Evolutionary conservation across 345 rosid genomes (phyloP), one percentile per base, ranked within the genome.

Genomic region (Syzygium grande): DNA sequence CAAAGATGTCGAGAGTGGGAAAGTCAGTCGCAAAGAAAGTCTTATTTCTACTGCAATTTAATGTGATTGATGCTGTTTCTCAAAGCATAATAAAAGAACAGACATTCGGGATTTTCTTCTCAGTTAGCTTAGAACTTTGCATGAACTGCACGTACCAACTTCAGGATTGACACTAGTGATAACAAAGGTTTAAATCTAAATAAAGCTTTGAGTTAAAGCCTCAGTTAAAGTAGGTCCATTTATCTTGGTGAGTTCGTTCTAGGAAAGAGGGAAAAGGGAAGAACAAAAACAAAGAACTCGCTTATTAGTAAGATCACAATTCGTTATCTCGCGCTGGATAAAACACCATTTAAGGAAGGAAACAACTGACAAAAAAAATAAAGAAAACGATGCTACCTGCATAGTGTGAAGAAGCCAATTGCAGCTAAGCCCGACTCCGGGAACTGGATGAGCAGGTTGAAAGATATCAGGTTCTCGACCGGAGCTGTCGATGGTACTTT

Each of bases 371-470:
- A 15, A 59, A 59, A 11, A 11, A 59, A 5, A 59, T 27, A 15
- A 59, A 12, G 16, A 34, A 68, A 68, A 38, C 7, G 83, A 21
- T 1, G 27, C 49, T 73, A 94, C 86, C 93, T 59, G 59, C 90
- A 43, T 16, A 96, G 91, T 11, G 94, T 93, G 77, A 94, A 87
- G 92, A 96, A 94, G 61, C 91, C 93, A n/a, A 94, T 85, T 30
- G 90, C 85, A 58, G 98, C 92, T 43, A 96, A 88, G 59, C 92
- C 95, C 12, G 98, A 95, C 87, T 91, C 94, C 1, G 98, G 96
- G 54, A 95, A 52, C 89, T 96, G 98, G 58, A 95, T 93, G 19
- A 95, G 91, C 84, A 86, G 90, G 92, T 95, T 94, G 91, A 92
- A 93, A 68, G 94, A 91, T 7, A 92, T 84, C 73, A 92, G 89